Percentiles rank a stretch among this genome's conserved stretches.
phyloP scores from a whole-genome alignment of 176 grass and related monocot genomes.

The Aegilops bicornis region DNA sequence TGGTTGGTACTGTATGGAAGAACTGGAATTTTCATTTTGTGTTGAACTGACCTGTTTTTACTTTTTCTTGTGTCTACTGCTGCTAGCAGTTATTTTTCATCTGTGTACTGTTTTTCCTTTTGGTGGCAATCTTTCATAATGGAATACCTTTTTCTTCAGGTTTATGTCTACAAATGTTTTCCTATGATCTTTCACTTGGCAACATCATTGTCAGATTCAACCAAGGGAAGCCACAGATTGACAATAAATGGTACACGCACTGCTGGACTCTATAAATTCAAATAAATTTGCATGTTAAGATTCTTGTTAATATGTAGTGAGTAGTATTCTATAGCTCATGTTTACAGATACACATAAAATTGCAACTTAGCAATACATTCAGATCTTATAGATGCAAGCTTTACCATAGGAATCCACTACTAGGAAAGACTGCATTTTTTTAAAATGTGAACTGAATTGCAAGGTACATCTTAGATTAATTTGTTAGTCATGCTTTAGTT shows the following conservation, averaged over 20 bases:
- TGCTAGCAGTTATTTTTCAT: conserved; percentile 6
- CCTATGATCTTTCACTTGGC: conserved; percentile 58
- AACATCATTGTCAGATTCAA: conserved; percentile 67
- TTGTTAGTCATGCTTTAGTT: neutral
- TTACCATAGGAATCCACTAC: neutral
- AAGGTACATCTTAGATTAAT: neutral
- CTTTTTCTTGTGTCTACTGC: conserved; percentile 5
- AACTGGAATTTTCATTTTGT: conserved; percentile 22
- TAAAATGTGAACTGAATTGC: neutral
- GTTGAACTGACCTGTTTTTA: conserved; percentile 1
- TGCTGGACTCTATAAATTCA: conserved; percentile 20
- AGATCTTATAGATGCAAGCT: conserved; percentile 7
- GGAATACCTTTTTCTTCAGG: conserved; percentile 49
- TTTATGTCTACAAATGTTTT: conserved; percentile 86
- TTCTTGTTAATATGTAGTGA: conserved; percentile 2
- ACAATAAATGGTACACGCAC: conserved; percentile 78
- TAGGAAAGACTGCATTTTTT: neutral
- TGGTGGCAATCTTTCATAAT: conserved; percentile 16
- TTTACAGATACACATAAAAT: neutral
- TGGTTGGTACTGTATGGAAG: neutral
- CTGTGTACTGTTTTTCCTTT: conserved; percentile 5
- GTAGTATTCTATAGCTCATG: neutral
- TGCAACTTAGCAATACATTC: neutral
- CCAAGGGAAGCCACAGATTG: conserved; percentile 77
- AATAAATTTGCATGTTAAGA: conserved; percentile 22